Evolutionary conservation across 495 filamentous ascomycete species (phyloP), one percentile per base, ranked within the genome.

Genomic region (Xylaria telfairii): DNA sequence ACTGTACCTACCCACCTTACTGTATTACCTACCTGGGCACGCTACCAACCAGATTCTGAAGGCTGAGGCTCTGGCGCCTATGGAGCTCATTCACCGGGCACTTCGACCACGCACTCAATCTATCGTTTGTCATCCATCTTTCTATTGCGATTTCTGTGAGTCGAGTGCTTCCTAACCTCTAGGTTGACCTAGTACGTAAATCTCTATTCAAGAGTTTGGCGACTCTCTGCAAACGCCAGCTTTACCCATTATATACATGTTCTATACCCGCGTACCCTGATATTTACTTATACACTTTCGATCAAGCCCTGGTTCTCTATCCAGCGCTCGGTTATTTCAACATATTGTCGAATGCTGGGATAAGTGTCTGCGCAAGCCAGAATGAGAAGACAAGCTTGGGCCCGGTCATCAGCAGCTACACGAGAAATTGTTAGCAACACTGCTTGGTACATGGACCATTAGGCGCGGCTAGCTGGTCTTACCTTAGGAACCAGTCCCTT

Each of bases 381-480:
- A 99, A 99, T 73, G 94, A 97, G 88, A 99, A 99, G 68, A 98
- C 95, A 63, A 99, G 86, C 88, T 99, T 99, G 71, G 96, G 96
- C 39, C 96, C 96, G 26, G 96, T 99, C 95, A 98, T 98, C 76
- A 99, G 86, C 72, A 99, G 88, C 89, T 88, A 68, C n/a, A 54
- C 7, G 46, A 54, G 15, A 32, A 24, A 28, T 41, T 34, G 69
- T 77, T 42, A 75, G 71, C 53, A 64, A 47, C 3, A n/a, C 39
- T 26, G n/a, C 15, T 13, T 65, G 19, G 32, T 59, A 66, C 39
- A 19, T 15, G 4, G 21, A n/a, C 30, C 6, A 13, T 32, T 0
- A 28, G 26, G 34, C 30, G 19, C 12, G 19, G 28, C 17, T 37
- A 30, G 54, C 19, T 44, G 24, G n/a, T 66, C 77, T 70, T 78